Conservation (phyloP, 2,329 filamentous ascomycete species). For the Aspergillus fumigatus region DNA sequence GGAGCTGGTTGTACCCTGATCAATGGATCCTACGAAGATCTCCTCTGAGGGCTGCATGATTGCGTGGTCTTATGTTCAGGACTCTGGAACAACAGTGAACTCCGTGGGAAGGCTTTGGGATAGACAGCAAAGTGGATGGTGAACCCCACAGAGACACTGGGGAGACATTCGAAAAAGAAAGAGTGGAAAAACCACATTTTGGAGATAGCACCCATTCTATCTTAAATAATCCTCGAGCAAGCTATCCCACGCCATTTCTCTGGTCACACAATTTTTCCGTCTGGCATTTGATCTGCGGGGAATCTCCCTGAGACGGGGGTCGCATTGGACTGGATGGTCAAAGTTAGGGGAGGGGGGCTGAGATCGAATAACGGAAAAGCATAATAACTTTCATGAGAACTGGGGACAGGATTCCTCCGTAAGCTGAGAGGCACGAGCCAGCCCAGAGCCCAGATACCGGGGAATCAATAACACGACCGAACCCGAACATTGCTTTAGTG, state of each 20-base stretch:
- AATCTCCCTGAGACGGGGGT: neutral
- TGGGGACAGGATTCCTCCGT: neutral
- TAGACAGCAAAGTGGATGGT: neutral
- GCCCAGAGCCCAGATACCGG: neutral
- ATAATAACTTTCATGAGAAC: neutral
- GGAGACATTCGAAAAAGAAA: neutral
- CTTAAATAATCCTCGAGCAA: neutral
- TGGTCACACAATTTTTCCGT: constrained; percentile 3
- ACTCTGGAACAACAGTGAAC: neutral
- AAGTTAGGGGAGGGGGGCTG: neutral
- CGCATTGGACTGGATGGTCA: neutral
- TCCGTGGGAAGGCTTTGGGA: neutral
- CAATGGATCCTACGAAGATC: constrained; percentile 74
- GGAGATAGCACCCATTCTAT: neutral
- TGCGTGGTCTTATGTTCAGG: neutral
- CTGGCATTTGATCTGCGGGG: constrained; percentile 1
- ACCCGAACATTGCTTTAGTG: neutral
- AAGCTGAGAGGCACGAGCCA: neutral
- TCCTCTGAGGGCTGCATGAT: constrained; percentile 25
- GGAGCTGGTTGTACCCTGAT: constrained; percentile 85
- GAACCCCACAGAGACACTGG: neutral
- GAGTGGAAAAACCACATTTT: neutral
- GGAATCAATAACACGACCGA: neutral
- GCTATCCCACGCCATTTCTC: neutral
- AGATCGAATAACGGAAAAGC: neutral